Conservation (phyloP, 805 yeast species). For the Candida golubevii region DNA sequence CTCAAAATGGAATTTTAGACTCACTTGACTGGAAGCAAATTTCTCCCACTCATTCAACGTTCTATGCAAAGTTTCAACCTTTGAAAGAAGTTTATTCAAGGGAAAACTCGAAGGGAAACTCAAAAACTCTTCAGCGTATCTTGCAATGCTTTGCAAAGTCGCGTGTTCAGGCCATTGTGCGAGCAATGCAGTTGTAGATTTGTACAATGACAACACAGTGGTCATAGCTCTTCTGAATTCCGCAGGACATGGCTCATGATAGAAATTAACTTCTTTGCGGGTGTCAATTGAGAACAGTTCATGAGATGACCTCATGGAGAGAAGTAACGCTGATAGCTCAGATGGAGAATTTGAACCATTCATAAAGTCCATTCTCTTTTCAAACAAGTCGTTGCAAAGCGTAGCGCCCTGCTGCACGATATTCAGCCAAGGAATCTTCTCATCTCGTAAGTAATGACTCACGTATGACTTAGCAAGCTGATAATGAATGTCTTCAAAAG, state of each 20-base stretch:
- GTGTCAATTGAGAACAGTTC: constrained; percentile 16
- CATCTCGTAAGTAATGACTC: constrained; percentile 30
- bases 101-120: constrained; percentile 63
- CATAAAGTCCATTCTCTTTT: constrained; percentile 8
- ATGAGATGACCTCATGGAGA: constrained; percentile 18
- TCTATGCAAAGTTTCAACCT: constrained; percentile 82
- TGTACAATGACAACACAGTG: constrained; percentile 32
- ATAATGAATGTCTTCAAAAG: constrained; percentile 44
- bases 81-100: constrained; percentile 69
- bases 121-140: constrained; percentile 64
- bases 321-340: constrained; percentile 18
- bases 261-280: constrained; percentile 45
- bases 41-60: constrained; percentile 90
- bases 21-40: constrained; percentile 75
- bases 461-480: constrained; percentile 49
- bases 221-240: constrained; percentile 61
- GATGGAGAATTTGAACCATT: constrained; percentile 20
- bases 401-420: constrained; percentile 13
- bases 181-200: constrained; percentile 41
- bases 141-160: constrained; percentile 62
- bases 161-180: constrained; percentile 94
- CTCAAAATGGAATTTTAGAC: constrained; percentile 53
- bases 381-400: constrained; percentile 12
- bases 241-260: constrained; percentile 52
- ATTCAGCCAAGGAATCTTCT: constrained; percentile 4